Evolutionary conservation across 1,139 yeast species (phyloP).

Genomic region (Magnusiomyces magnusii): DNA sequence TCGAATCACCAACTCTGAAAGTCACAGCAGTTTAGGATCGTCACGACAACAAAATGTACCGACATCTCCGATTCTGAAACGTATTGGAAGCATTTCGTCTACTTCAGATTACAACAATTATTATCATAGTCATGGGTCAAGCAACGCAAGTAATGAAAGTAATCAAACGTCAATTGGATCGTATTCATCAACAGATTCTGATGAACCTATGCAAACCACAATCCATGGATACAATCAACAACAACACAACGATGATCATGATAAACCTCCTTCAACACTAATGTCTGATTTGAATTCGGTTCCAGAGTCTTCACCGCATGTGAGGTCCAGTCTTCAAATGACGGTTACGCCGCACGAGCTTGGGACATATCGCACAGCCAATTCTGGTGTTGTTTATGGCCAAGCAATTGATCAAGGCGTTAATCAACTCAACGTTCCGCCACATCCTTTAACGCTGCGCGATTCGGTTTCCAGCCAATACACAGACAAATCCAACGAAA

Average conservation of each 20-base stretch:
- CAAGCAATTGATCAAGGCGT: slow-evolving; percentile 10
- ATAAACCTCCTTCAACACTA: too few species aligned
- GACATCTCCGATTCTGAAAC: slow-evolving; percentile 12
- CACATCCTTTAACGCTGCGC: neutral
- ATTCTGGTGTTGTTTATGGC: slow-evolving; percentile 4
- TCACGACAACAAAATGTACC: neutral
- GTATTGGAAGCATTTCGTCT: slow-evolving; percentile 8
- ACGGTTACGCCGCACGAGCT: neutral
- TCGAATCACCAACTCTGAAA: neutral
- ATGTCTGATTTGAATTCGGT: neutral
- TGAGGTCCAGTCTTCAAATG: too few species aligned
- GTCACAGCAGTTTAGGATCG: neutral
- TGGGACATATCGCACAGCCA: neutral
- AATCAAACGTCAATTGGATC: slow-evolving; percentile 14
- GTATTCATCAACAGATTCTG: slow-evolving; percentile 14
- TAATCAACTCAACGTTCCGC: neutral
- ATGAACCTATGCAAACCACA: slow-evolving; percentile 3
- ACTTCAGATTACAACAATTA: neutral
- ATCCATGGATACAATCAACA: neutral
- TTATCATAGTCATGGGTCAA: neutral
- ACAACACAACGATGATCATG: too few species aligned
- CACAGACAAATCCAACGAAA: neutral
- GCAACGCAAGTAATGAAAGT: neutral
- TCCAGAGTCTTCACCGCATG: neutral
- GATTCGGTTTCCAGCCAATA: neutral